Conservation (phyloP, 768 basidiomycete genomes). For the Crucibulum laeve region DNA sequence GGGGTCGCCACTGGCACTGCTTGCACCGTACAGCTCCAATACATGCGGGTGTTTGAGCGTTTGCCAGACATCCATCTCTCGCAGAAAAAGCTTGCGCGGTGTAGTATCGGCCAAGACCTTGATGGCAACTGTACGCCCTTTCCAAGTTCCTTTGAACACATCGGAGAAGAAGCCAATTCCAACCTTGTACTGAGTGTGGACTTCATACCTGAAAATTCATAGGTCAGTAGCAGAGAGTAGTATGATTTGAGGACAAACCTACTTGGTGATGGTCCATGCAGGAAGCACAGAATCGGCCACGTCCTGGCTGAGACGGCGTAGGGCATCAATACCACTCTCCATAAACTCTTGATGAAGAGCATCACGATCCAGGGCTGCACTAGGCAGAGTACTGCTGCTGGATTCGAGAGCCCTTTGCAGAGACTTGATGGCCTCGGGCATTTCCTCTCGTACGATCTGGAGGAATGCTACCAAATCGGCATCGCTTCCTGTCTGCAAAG, state of each 20-base stretch:
- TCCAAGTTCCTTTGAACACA: conserved; percentile 71
- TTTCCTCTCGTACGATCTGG: conserved; percentile 55
- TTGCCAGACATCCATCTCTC: conserved; percentile 69
- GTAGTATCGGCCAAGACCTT: conserved; percentile 65
- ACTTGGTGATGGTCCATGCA: conserved; percentile 71
- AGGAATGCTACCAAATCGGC: conserved; percentile 52
- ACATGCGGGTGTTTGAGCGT: conserved; percentile 61
- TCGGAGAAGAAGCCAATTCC: conserved; percentile 70
- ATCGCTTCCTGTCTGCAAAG: conserved; percentile 52
- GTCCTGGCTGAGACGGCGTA: conserved; percentile 51
- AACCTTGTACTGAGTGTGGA: conserved; percentile 59
- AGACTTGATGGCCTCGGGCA: conserved; percentile 75
- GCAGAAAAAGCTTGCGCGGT: conserved; percentile 57
- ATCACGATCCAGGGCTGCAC: conserved; percentile 21
- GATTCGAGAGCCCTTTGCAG: conserved; percentile 61
- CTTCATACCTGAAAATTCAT: conserved; percentile 50
- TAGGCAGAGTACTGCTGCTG: conserved; percentile 1
- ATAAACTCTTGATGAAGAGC: conserved; percentile 63
- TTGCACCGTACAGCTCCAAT: conserved; percentile 70
- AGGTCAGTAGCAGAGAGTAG: not conserved
- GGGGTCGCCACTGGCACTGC: conserved; percentile 56
- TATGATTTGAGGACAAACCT: conserved; percentile 7
- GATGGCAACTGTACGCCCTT: conserved; percentile 55
- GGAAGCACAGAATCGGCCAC: conserved; percentile 40
- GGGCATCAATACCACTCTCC: conserved; percentile 62